phyloP scores from a whole-genome alignment of 306 rosid genomes.

The Pyrus pyrifolia region DNA sequence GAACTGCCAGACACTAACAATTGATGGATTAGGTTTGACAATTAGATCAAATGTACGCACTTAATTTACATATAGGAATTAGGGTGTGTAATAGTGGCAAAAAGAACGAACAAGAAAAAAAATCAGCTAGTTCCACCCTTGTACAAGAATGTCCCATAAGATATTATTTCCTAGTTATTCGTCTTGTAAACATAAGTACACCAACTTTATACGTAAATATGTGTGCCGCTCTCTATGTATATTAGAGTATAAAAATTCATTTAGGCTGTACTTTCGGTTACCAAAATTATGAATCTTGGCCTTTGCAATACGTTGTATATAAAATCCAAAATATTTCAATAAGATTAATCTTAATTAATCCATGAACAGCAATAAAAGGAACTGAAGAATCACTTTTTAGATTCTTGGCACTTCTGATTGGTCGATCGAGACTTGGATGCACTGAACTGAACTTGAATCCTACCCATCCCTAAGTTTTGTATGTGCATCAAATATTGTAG shows the following conservation, averaged over 20 bases:
- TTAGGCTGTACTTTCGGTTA: background rate
- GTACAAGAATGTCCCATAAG: background rate
- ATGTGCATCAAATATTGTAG: background rate
- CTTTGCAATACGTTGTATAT: background rate
- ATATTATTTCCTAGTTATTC: background rate
- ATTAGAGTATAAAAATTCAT: background rate
- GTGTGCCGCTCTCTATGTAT: background rate
- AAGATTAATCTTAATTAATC: background rate
- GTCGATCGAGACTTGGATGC: constrained; percentile 3
- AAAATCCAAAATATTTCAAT: background rate
- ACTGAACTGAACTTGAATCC: constrained; percentile 15
- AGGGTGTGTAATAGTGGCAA: no score
- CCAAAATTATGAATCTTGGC: background rate
- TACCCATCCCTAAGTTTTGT: background rate
- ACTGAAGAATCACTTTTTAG: background rate
- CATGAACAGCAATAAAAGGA: background rate
- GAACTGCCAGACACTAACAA: no score
- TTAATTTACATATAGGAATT: background rate
- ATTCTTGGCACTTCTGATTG: background rate
- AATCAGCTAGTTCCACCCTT: background rate
- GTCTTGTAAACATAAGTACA: no score
- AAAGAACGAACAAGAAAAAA: no score
- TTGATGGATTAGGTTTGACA: no score
- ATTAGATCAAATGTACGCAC: no score
- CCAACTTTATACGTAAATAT: no score